These are phyloP conservation scores for Firmiana major DNA, from an alignment of 345 rosid genomes.

Conservation along the genomic window DNA sequence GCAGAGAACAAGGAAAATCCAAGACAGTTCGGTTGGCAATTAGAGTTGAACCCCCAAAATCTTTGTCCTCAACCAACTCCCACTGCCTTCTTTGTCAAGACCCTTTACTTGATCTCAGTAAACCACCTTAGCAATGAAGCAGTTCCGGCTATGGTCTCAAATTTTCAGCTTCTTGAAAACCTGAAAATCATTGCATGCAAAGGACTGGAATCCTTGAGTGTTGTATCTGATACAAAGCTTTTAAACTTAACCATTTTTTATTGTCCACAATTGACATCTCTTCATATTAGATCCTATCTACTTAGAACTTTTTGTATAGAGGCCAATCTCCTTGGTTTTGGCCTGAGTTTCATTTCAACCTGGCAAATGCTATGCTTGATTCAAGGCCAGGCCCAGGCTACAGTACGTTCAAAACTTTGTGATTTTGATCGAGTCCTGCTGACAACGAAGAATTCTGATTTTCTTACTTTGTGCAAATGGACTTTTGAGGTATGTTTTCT, in stretches of 20 bases:
- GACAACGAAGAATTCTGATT: conserved; percentile 49
- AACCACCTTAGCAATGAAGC: conserved; percentile 37
- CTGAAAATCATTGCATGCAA: conserved; percentile 42
- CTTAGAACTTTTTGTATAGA: conserved; percentile 34
- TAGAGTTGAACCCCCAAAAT: conserved; percentile 28
- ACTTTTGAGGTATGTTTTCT: conserved; percentile 42
- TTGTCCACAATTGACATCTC: conserved; percentile 34
- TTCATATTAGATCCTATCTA: conserved; percentile 38
- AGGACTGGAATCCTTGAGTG: conserved; percentile 35
- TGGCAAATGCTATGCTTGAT: conserved; percentile 47
- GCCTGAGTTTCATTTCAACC: conserved; percentile 53
- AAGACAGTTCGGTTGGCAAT: conserved; percentile 28
- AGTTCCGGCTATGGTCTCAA: conserved; percentile 41
- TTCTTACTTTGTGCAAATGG: conserved; percentile 59
- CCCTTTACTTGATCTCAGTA: conserved; percentile 38
- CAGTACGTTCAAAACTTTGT: conserved; percentile 15
- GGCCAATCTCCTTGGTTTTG: conserved; percentile 42
- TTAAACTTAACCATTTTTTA: conserved; percentile 38
- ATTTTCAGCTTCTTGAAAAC: conserved; percentile 42
- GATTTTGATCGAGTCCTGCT: conserved; percentile 40
- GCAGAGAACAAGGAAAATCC: conserved; percentile 21
- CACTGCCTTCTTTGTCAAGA: conserved; percentile 39
- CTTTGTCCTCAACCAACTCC: conserved; percentile 21
- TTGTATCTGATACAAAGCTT: conserved; percentile 48
- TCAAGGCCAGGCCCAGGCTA: conserved; percentile 41